phyloP scores from a whole-genome alignment of 2,329 filamentous ascomycete species.

The Fusarium papillatum region DNA sequence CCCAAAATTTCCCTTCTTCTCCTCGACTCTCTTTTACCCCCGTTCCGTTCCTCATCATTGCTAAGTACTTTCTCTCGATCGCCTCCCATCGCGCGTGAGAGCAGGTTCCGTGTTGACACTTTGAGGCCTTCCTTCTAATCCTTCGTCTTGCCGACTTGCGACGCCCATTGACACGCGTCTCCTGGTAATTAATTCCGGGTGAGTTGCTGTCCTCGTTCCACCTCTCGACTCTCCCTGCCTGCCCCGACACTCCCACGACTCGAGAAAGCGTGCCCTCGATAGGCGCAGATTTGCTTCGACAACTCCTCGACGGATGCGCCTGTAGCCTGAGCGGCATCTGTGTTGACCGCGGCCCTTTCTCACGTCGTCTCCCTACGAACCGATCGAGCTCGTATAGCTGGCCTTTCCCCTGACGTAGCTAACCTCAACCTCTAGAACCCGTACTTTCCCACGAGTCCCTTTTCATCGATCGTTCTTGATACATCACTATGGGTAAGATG shows the following conservation, averaged over 20 bases:
- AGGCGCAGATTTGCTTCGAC: conserved; percentile 16
- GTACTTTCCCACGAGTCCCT: conserved; percentile 48
- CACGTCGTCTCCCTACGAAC: conserved; percentile 13
- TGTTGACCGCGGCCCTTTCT: conserved; percentile 11
- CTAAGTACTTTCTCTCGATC: conserved; percentile 50
- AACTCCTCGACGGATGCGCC: conserved; percentile 11
- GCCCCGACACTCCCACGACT: conserved; percentile 12
- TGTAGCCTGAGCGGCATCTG: conserved; percentile 4
- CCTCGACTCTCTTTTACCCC: conserved; percentile 41
- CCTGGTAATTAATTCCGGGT: conserved; percentile 43
- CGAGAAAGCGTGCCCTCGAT: conserved; percentile 35
- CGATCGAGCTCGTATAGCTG: conserved; percentile 37
- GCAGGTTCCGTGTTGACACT: conserved; percentile 36
- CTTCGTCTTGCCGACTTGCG: conserved; percentile 46
- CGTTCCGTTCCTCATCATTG: conserved; percentile 52
- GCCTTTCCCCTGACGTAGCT: conserved; percentile 44
- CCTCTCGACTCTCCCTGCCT: conserved; percentile 23
- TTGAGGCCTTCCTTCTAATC: conserved; percentile 42
- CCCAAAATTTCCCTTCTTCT: conserved; percentile 49
- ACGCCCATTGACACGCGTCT: conserved; percentile 52
- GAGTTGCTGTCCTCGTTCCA: conserved; percentile 43
- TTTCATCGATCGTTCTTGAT: conserved; percentile 53
- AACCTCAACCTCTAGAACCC: conserved; percentile 40
- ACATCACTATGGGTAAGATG: conserved; percentile 58
- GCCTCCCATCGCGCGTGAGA: conserved; percentile 45